Evolutionary conservation across 2,329 filamentous ascomycete genomes (phyloP).

Genomic region (Epichloe typhina): DNA sequence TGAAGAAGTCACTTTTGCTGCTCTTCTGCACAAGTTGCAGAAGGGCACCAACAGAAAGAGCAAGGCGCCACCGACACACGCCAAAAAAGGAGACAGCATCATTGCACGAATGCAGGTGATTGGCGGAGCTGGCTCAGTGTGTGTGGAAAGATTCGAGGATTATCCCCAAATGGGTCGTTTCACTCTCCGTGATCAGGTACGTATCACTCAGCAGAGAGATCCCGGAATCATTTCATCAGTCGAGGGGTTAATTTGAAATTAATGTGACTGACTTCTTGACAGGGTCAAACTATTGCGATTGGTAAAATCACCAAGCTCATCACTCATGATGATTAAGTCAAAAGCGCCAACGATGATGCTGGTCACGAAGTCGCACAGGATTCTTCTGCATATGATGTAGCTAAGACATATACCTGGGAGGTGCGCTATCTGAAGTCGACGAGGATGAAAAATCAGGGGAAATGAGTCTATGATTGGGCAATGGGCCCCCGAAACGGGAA

Average conservation of each 20-base stretch:
- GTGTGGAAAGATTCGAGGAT: conserved; percentile 89
- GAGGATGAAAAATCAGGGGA: background rate
- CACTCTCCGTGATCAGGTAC: conserved; percentile 75
- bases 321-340: conserved; percentile 16
- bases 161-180: conserved; percentile 90
- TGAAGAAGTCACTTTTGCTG: conserved; percentile 87
- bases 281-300: conserved; percentile 99
- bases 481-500: background rate
- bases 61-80: conserved; percentile 85
- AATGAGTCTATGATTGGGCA: background rate
- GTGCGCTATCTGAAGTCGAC: background rate
- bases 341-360: background rate
- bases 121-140: conserved; percentile 74
- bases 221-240: background rate
- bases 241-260: background rate
- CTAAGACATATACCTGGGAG: background rate
- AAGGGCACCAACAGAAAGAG: conserved; percentile 90
- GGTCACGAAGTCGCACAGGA: background rate
- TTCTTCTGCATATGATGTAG: background rate
- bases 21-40: conserved; percentile 84
- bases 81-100: conserved; percentile 69
- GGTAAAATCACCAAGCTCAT: conserved; percentile 94
- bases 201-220: conserved; percentile 10
- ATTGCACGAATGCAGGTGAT: conserved; percentile 85
- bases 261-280: conserved; percentile 3